These are phyloP conservation scores for Parafenestella ontariensis DNA, from an alignment of 2,329 filamentous ascomycete species.

Conservation along the genomic window DNA sequence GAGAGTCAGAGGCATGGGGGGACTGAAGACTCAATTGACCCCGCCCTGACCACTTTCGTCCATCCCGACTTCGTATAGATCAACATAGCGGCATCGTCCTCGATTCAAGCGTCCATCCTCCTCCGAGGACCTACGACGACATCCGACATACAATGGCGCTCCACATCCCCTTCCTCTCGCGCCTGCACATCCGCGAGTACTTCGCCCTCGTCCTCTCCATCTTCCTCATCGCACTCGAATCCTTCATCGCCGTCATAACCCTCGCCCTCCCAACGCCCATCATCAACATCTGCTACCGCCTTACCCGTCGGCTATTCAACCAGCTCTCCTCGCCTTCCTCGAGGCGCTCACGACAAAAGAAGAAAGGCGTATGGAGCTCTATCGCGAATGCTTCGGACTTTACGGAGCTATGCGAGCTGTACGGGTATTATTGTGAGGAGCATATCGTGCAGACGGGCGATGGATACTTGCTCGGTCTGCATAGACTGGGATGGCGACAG, in stretches of 20 bases:
- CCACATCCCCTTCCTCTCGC: constrained; percentile 68
- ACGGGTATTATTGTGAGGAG: constrained; percentile 93
- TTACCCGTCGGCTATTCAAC: constrained; percentile 85
- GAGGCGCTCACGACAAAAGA: constrained; percentile 71
- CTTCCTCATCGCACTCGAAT: constrained; percentile 80
- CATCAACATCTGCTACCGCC: constrained; percentile 80
- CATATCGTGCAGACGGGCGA: constrained; percentile 95
- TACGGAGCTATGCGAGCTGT: constrained; percentile 88
- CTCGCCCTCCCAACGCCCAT: constrained; percentile 84
- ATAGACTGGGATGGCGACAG: constrained; percentile 81
- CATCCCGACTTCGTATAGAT: background rate
- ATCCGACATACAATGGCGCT: constrained; percentile 47
- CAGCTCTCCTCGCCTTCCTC: constrained; percentile 73
- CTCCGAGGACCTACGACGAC: background rate
- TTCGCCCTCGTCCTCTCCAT: constrained; percentile 85
- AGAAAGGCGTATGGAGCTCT: constrained; percentile 75
- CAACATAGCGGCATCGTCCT: background rate
- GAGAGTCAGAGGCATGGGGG: background rate
- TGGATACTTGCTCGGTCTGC: constrained; percentile 89
- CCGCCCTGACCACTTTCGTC: background rate
- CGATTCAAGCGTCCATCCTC: background rate
- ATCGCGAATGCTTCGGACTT: constrained; percentile 91
- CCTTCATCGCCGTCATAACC: constrained; percentile 82
- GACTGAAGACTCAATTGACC: background rate
- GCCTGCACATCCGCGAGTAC: constrained; percentile 75